phyloP scores from a whole-genome alignment of 306 rosid genomes.

The Sindora glabra region DNA sequence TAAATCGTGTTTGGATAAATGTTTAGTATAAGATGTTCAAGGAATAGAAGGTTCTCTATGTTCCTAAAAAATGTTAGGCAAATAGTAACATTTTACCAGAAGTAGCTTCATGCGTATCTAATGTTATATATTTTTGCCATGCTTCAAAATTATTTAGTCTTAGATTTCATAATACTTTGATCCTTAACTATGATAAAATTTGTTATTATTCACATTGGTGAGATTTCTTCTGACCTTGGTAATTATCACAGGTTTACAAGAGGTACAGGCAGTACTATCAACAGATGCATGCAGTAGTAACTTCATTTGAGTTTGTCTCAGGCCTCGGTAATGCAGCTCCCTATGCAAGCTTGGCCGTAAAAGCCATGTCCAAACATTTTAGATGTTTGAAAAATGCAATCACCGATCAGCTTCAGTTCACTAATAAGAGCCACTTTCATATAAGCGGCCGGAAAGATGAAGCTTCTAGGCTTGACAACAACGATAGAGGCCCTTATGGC shows the following conservation, averaged over 20 bases:
- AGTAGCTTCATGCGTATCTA: too few relatives aligned
- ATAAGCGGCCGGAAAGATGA: conserved; percentile 23
- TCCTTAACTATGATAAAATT: too few relatives aligned
- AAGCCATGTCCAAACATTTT: conserved; percentile 52
- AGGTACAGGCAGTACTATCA: conserved; percentile 63
- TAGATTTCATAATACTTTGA: too few relatives aligned
- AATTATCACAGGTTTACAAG: conserved; percentile 40
- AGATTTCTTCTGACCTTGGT: background rate
- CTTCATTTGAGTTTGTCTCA: conserved; percentile 55
- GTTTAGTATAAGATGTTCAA: too few relatives aligned
- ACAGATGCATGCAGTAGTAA: conserved; percentile 49
- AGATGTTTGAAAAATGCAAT: conserved; percentile 51
- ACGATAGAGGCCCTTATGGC: conserved; percentile 16
- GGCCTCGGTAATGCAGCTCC: conserved; percentile 70
- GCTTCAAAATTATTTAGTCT: too few relatives aligned
- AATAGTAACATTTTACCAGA: too few relatives aligned
- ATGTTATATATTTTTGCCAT: too few relatives aligned
- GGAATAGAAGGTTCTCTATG: too few relatives aligned
- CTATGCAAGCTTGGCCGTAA: conserved; percentile 50
- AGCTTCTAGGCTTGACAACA: conserved; percentile 12
- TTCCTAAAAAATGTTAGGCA: too few relatives aligned
- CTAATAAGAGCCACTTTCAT: conserved; percentile 13
- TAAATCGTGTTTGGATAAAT: too few relatives aligned
- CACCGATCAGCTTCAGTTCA: conserved; percentile 54
- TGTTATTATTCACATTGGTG: background rate